phyloP scores from a whole-genome alignment of 495 filamentous ascomycete species.

The Hypoxylon fragiforme region DNA sequence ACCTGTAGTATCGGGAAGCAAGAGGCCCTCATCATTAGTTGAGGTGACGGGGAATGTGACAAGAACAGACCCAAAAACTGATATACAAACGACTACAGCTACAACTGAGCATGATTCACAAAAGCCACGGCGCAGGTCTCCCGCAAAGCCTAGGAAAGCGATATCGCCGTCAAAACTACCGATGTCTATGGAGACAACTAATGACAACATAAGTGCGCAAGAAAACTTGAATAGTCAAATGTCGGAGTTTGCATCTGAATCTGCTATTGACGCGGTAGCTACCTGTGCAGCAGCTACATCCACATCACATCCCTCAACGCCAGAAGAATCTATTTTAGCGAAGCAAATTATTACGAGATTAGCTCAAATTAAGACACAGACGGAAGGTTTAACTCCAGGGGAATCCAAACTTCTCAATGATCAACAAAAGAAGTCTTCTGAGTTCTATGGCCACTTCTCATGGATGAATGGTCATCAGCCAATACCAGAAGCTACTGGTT shows the following conservation, averaged over 20 bases:
- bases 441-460: slow-evolving; percentile 16
- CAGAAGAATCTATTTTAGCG: background rate
- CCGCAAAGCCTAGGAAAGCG: slow-evolving; percentile 9
- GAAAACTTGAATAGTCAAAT: background rate
- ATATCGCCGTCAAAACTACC: background rate
- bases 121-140: slow-evolving; percentile 4
- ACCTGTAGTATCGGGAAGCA: background rate
- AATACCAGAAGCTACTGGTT: background rate
- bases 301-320: background rate
- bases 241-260: background rate
- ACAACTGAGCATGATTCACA: background rate
- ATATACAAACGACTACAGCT: background rate
- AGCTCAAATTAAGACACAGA: background rate
- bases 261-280: background rate
- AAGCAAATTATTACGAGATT: background rate
- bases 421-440: slow-evolving; percentile 9
- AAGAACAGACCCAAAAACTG: background rate
- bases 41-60: background rate
- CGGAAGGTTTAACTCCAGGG: background rate
- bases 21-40: slow-evolving; percentile 6
- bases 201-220: background rate
- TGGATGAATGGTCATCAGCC: slow-evolving; percentile 3
- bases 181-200: background rate
- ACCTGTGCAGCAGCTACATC: background rate
- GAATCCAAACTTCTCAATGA: background rate